Evolutionary conservation across 768 basidiomycete species (phyloP).

Genomic region (Leucosporidium yakuticum): DNA sequence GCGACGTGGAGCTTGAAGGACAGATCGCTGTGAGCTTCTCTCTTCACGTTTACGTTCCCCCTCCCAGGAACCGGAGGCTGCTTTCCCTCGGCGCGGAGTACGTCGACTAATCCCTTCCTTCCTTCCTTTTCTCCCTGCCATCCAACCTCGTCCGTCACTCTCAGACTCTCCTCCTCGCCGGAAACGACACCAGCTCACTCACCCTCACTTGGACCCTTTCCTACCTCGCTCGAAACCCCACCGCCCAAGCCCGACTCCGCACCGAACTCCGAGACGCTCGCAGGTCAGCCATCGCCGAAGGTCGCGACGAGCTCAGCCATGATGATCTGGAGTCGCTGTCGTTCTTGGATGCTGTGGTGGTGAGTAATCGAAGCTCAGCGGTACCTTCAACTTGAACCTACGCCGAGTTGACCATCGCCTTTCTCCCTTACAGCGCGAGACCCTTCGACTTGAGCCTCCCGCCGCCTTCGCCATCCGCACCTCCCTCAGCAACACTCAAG

Average conservation of each 20-base stretch:
- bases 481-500: conserved; percentile 14
- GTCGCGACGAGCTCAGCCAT: not conserved
- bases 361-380: not conserved
- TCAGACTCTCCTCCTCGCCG: not conserved
- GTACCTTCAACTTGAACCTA: not conserved
- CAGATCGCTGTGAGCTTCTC: not conserved
- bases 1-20: conserved; percentile 22
- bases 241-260: conserved; percentile 3
- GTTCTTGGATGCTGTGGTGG: conserved; percentile 19
- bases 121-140: too few species aligned
- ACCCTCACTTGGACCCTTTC: conserved; percentile 5
- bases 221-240: not conserved
- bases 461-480: conserved; percentile 44
- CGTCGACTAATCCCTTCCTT: too few species aligned
- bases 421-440: conserved; percentile 51
- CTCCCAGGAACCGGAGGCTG: too few species aligned
- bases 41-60: too few species aligned
- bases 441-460: conserved; percentile 69
- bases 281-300: not conserved
- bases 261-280: not conserved
- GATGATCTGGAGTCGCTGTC: not conserved
- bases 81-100: too few species aligned
- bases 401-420: too few species aligned
- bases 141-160: not conserved
- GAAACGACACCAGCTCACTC: conserved; percentile 13